Evolutionary conservation across 495 filamentous ascomycete genomes (phyloP), one percentile per base, ranked within the genome.

Genomic region (Xylaria venustula): DNA sequence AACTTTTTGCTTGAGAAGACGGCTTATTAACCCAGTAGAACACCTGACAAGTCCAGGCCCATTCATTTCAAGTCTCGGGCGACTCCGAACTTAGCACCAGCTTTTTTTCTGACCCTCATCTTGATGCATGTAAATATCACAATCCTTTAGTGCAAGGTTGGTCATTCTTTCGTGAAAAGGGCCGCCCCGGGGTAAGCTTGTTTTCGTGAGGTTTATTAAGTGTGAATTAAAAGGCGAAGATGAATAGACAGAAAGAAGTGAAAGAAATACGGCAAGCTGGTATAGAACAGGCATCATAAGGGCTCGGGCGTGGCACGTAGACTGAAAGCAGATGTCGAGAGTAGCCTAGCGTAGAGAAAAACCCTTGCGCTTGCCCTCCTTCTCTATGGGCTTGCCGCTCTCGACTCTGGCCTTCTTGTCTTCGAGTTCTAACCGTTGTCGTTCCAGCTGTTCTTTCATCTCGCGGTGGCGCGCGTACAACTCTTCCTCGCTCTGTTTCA

Each of bases 401-500:
- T 98, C 94, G 79, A 98, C 79, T 64, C 94, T 86, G 53, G 81
- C 65, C 80, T 97, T 98, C 88, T 98, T 98, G 74, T 98, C 94
- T 71, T 98, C 94, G 67, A 98, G 84, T 75, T 98, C 94, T 73
- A 83, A 72, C 72, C 92, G 88, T 80, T 98, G 95, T 61, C 91
- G 85, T 68, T 98, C 95, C 60, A 98, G 85, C 77, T 98, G 93
- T 66, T 98, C 94, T 83, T 98, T 98, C 94, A 98, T 98, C 83
- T 98, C 94, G 70, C 92, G 86, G 79, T 98, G 94, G 68, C 94
- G 88, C 57, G 95, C 92, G 69, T 98, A 97, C 62, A 98, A 79
- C 82, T 98, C 94, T 77, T 98, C 94, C 78, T 98, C 94, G 84
- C 91, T 96, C 81, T 97, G 93, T 77, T 92, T 94, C 75, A 98